These are phyloP conservation scores for Boechera divaricarpa DNA, from an alignment of 345 rosid species.

Conservation along the genomic window DNA sequence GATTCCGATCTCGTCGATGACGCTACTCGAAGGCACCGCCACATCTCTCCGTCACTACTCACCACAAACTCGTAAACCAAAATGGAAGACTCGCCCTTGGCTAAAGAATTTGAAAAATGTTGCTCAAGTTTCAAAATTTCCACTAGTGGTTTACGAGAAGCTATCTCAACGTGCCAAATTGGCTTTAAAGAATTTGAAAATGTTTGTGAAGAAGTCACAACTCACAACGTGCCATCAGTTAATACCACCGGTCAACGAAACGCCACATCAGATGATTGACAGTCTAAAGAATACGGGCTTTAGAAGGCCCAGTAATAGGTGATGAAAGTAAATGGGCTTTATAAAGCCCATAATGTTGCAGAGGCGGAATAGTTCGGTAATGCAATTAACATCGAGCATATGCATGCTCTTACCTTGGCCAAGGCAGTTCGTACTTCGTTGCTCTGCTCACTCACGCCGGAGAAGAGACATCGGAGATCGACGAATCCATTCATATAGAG, in stretches of 20 bases:
- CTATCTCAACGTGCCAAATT: background rate
- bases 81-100: background rate
- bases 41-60: slow-evolving; percentile 55
- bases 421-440: slow-evolving; percentile 30
- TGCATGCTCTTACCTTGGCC: slow-evolving; percentile 31
- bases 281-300: background rate
- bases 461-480: slow-evolving; percentile 31
- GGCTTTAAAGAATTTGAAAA: background rate
- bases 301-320: background rate
- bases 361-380: background rate
- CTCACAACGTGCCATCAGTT: slow-evolving; percentile 8
- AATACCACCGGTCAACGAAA: background rate
- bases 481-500: background rate
- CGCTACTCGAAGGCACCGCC: slow-evolving; percentile 85
- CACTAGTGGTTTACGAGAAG: background rate
- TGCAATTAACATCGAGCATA: background rate
- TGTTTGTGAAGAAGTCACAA: too few relatives aligned
- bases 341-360: background rate
- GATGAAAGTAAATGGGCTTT: background rate
- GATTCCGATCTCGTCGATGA: slow-evolving; percentile 50
- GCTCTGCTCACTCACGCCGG: slow-evolving; percentile 33
- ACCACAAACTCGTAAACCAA: slow-evolving; percentile 2
- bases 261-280: background rate
- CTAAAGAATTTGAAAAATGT: background rate
- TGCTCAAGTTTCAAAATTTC: background rate